Base-by-base conservation (phyloP, 2,329 filamentous ascomycete species). In the Mycosphaerelloides madeirae region DNA sequence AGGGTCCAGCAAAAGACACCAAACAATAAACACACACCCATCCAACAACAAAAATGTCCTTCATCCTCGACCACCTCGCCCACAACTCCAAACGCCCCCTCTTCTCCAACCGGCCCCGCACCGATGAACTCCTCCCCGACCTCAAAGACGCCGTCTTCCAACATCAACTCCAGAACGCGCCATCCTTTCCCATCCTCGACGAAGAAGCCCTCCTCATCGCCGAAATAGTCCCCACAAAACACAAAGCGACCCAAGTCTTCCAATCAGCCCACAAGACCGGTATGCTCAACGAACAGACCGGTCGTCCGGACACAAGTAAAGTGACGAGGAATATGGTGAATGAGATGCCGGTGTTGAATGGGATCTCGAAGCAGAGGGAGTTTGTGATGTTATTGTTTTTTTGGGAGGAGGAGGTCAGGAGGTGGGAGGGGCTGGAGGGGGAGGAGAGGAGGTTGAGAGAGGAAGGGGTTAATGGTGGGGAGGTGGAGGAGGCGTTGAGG, bases 331-430 rank as follows among this genome's bases (percentile, higher is more conserved):
- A 37, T 28, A 51, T 51, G 29, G 41, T 51, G 19, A 45, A 43
- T 19, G 41, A 40, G 29, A 44, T 51, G 38, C 44, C 48, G 13
- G 31, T 43, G 11, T 34, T 51, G n/a, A n/a, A n/a, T n/a, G 38
- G 40, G 13, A 36, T 49, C 13, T 19, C 31, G 38, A 48, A 46
- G 43, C 45, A 51, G 41, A 39, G 49, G 32, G 39, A 38, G 35
- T 29, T 48, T 41, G 41, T 51, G 9, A 51, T 44, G 41, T 31
- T 51, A 34, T 42, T 51, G 28, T 51, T 51, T 34, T 51, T 48
- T 28, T 50, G 45, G 49, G 45, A 49, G 37, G 49, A 49, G 32
- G 49, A 51, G 36, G 15, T 43, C 18, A 41, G 22, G 25, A 25
- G 49, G 6, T 48, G 45, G 49, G 31, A 36, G 16, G 31, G 43